A percentile compares a stretch with the other conserved stretches of the same genome.
These are phyloP conservation scores for Amborella trichopoda DNA, from an alignment of 164 flowering plant species.

Conservation along the genomic window DNA sequence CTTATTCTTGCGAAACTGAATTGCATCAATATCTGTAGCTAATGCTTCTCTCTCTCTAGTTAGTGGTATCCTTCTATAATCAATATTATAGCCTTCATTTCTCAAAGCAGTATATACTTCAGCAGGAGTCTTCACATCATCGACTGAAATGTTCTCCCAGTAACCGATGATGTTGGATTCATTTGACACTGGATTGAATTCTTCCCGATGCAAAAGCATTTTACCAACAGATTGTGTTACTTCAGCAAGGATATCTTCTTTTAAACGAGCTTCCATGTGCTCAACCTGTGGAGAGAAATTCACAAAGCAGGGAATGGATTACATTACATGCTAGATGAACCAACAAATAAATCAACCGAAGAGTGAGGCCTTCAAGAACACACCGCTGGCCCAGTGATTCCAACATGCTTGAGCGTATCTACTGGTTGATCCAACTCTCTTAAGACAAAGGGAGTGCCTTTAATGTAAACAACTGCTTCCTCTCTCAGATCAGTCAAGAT, in stretches of 20 bases:
- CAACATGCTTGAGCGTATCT: slow-evolving; percentile 91
- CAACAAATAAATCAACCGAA: too few relatives aligned
- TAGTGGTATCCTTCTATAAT: slow-evolving; percentile 69
- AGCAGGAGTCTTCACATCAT: slow-evolving; percentile 82
- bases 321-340: too few relatives aligned
- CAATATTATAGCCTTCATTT: slow-evolving; percentile 52
- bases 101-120: slow-evolving; percentile 66
- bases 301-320: slow-evolving; percentile 5
- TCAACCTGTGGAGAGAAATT: slow-evolving; percentile 58
- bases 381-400: slow-evolving; percentile 87
- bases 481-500: slow-evolving; percentile 79
- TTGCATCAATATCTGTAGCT: slow-evolving; percentile 85
- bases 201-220: slow-evolving; percentile 94
- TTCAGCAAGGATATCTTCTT: slow-evolving; percentile 84
- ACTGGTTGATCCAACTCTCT: slow-evolving; percentile 90
- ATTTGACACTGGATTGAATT: slow-evolving; percentile 53
- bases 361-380: too few relatives aligned
- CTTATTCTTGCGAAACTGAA: slow-evolving; percentile 41
- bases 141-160: slow-evolving; percentile 82
- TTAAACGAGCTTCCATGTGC: slow-evolving; percentile 83
- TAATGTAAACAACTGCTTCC: slow-evolving; percentile 92
- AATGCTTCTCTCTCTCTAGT: slow-evolving; percentile 87
- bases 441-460: slow-evolving; percentile 85
- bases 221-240: slow-evolving; percentile 63
- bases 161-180: slow-evolving; percentile 74